phyloP scores from a whole-genome alignment of 768 basidiomycete species.

The Suillus decipiens region DNA sequence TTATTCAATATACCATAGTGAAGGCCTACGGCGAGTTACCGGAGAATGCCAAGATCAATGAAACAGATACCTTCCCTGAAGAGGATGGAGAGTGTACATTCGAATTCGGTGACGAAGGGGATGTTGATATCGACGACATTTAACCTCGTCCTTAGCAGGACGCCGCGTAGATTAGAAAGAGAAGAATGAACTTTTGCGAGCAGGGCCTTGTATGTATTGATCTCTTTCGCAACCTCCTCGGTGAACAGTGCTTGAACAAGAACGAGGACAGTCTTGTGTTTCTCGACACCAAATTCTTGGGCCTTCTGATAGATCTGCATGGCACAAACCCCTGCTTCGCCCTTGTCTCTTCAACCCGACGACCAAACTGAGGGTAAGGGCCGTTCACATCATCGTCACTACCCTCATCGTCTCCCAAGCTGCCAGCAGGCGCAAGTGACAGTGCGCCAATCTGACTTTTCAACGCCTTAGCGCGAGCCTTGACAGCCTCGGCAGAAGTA shows the following conservation, averaged over 20 bases:
- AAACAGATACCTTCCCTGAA: slow-evolving; percentile 91
- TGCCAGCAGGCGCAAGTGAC: slow-evolving; percentile 36
- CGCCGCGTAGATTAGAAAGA: too few relatives aligned
- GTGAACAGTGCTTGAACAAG: slow-evolving; percentile 85
- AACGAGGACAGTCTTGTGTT: slow-evolving; percentile 85
- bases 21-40: slow-evolving; percentile 99
- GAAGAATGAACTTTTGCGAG: too few relatives aligned
- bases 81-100: slow-evolving; percentile 89
- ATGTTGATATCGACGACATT: slow-evolving; percentile 90
- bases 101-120: slow-evolving; percentile 88
- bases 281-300: slow-evolving; percentile 88
- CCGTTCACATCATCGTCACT: slow-evolving; percentile 79
- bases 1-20: slow-evolving; percentile 45
- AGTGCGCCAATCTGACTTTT: slow-evolving; percentile 55
- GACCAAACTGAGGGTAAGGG: slow-evolving; percentile 80
- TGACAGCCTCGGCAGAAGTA: slow-evolving; percentile 85
- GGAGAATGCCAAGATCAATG: slow-evolving; percentile 95
- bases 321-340: slow-evolving; percentile 36
- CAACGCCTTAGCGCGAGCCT: slow-evolving; percentile 61
- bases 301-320: slow-evolving; percentile 84
- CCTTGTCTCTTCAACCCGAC: slow-evolving; percentile 78
- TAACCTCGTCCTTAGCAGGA: slow-evolving; percentile 36
- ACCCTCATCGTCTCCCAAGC: slow-evolving; percentile 76
- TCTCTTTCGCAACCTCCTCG: slow-evolving; percentile 50
- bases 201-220: slow-evolving; percentile 36